Conservation (phyloP, 2,329 filamentous ascomycete species). For the Phialophora expanda region DNA sequence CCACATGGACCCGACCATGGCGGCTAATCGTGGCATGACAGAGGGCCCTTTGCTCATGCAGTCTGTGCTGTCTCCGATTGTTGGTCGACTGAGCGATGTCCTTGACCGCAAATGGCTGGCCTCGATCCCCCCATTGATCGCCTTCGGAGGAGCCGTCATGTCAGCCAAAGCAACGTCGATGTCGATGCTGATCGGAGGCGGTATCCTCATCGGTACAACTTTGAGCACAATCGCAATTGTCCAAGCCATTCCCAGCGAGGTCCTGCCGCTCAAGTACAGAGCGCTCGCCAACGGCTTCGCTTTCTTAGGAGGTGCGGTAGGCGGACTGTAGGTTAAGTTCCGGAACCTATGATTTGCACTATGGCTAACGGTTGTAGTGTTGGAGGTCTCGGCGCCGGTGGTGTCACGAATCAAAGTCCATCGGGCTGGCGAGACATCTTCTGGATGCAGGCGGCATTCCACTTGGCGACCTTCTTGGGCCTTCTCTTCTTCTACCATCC, state of each 20-base stretch:
- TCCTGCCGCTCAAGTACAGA: slow-evolving; percentile 63
- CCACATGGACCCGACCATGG: not conserved
- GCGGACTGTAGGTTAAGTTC: slow-evolving; percentile 54
- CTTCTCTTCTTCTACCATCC: slow-evolving; percentile 57
- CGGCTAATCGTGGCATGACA: slow-evolving; percentile 14
- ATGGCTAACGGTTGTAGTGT: slow-evolving; percentile 44
- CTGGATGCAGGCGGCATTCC: slow-evolving; percentile 64
- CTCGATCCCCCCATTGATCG: slow-evolving; percentile 58
- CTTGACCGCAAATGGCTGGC: slow-evolving; percentile 62
- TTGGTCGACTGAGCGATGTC: slow-evolving; percentile 63
- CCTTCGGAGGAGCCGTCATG: slow-evolving; percentile 60
- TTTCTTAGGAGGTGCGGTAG: slow-evolving; percentile 58
- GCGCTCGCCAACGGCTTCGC: slow-evolving; percentile 61
- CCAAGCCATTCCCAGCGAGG: slow-evolving; percentile 62
- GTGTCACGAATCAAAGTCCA: slow-evolving; percentile 55
- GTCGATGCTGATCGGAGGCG: slow-evolving; percentile 63
- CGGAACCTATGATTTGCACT: too few relatives aligned
- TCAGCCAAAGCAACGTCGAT: slow-evolving; percentile 62
- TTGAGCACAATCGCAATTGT: slow-evolving; percentile 62
- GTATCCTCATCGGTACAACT: slow-evolving; percentile 61
- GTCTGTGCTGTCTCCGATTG: slow-evolving; percentile 60
- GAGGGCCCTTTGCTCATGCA: slow-evolving; percentile 64
- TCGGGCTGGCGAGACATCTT: slow-evolving; percentile 63
- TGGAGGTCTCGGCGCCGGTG: slow-evolving; percentile 58
- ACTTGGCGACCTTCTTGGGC: slow-evolving; percentile 55